Evolutionary conservation across 306 rosid genomes (phyloP).

Genomic region (Glycine tomentella): DNA sequence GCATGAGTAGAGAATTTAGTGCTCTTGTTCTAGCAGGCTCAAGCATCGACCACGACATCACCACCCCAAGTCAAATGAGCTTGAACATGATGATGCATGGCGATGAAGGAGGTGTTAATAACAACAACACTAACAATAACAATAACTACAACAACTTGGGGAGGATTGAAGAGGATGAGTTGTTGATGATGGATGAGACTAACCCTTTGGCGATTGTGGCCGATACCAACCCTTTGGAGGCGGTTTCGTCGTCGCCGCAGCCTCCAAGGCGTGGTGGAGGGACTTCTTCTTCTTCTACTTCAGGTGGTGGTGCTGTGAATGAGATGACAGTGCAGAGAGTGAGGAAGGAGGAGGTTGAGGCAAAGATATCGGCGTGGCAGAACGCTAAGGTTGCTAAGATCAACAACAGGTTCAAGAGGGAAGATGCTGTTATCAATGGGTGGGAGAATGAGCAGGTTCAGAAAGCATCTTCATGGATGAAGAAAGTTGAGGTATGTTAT

Average conservation of each 20-base stretch:
- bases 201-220: conserved; percentile 89
- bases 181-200: conserved; percentile 59
- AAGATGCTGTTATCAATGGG: conserved; percentile 76
- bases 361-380: conserved; percentile 86
- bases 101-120: conserved; percentile 21
- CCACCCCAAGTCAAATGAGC: conserved; percentile 25
- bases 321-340: conserved; percentile 66
- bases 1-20: conserved; percentile 87
- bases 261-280: conserved; percentile 44
- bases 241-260: conserved; percentile 32
- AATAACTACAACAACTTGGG: conserved; percentile 44
- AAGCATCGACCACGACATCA: conserved; percentile 46
- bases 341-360: conserved; percentile 83
- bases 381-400: conserved; percentile 81
- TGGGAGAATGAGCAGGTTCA: conserved; percentile 86
- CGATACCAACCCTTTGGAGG: conserved; percentile 57
- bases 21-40: conserved; percentile 92
- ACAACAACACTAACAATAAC: not conserved
- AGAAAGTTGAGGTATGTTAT: conserved; percentile 77
- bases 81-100: not conserved
- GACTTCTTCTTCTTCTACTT: not conserved
- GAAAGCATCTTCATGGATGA: conserved; percentile 82
- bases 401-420: conserved; percentile 88
- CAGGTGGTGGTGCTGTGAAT: not conserved
- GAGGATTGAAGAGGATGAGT: conserved; percentile 74